These are phyloP conservation scores for Ogataea degrootiae DNA, from an alignment of 805 yeast species.

Conservation along the genomic window DNA sequence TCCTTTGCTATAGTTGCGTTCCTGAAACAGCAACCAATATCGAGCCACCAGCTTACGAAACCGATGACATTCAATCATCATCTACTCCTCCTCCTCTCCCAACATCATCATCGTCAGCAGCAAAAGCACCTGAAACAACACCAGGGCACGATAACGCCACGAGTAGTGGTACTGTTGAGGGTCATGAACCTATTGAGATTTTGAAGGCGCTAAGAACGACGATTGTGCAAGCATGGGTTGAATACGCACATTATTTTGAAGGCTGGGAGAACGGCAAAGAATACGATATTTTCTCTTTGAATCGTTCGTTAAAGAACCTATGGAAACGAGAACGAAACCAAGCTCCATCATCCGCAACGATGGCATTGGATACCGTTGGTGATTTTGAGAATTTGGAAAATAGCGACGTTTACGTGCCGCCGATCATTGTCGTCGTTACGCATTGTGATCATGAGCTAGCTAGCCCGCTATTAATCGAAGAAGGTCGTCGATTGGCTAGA, in stretches of 20 bases:
- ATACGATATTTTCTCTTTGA: slow-evolving; percentile 58
- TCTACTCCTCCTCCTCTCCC: slow-evolving; percentile 1
- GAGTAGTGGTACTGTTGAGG: neutral
- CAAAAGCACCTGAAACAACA: neutral
- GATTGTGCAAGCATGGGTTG: slow-evolving; percentile 70
- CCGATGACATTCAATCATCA: slow-evolving; percentile 14
- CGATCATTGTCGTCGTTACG: slow-evolving; percentile 63
- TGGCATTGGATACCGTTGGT: too few relatives aligned
- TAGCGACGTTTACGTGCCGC: slow-evolving; percentile 38
- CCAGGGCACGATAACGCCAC: neutral
- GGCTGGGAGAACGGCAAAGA: slow-evolving; percentile 64
- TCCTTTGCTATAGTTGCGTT: slow-evolving; percentile 63
- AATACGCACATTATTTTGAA: slow-evolving; percentile 49
- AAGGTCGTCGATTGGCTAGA: slow-evolving; percentile 53
- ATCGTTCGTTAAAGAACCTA: slow-evolving; percentile 51
- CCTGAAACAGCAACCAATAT: slow-evolving; percentile 42
- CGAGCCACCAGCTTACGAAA: slow-evolving; percentile 54
- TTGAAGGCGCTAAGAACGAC: slow-evolving; percentile 49
- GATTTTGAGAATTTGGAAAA: neutral
- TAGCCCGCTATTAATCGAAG: slow-evolving; percentile 53
- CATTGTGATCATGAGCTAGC: slow-evolving; percentile 53
- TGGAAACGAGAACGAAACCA: slow-evolving; percentile 37
- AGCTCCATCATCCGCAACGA: neutral
- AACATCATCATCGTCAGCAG: neutral
- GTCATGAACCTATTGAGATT: slow-evolving; percentile 27